phyloP scores from a whole-genome alignment of 2,329 filamentous ascomycete genomes.

The Cryoendolithus antarcticus region DNA sequence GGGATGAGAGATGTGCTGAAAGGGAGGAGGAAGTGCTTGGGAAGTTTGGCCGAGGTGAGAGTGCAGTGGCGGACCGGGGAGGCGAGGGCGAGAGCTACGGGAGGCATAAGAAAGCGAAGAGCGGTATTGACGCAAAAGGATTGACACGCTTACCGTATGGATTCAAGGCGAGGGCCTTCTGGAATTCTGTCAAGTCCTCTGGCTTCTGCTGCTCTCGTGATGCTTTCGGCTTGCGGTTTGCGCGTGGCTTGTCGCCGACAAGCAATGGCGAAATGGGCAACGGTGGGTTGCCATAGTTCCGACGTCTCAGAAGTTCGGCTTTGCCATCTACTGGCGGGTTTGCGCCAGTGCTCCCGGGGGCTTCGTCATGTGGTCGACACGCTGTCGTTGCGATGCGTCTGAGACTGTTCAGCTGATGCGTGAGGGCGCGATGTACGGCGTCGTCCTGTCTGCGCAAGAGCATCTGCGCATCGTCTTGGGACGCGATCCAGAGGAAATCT shows the following conservation, averaged over 20 bases:
- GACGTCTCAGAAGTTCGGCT: conserved; percentile 18
- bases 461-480: no score
- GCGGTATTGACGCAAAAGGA: background rate
- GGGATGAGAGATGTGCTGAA: conserved; percentile 43
- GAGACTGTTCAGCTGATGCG: no score
- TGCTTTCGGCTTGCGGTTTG: conserved; percentile 14
- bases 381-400: no score
- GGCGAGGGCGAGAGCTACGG: conserved; percentile 48
- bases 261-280: conserved; percentile 39
- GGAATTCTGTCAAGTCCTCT: conserved; percentile 37
- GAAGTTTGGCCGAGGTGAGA: conserved; percentile 38
- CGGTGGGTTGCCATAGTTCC: conserved; percentile 21
- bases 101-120: conserved; percentile 1
- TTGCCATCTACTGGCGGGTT: no score
- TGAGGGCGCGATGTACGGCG: no score
- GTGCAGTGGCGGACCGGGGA: conserved; percentile 47
- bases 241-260: conserved; percentile 29
- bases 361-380: no score
- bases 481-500: no score
- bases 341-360: no score
- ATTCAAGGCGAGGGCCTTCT: conserved; percentile 48
- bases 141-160: conserved; percentile 44
- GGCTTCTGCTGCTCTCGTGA: conserved; percentile 25
- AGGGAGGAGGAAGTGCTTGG: conserved; percentile 50
- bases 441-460: no score